These are phyloP conservation scores for Noccaea caerulescens DNA, from an alignment of 345 rosid species.

Conservation along the genomic window DNA sequence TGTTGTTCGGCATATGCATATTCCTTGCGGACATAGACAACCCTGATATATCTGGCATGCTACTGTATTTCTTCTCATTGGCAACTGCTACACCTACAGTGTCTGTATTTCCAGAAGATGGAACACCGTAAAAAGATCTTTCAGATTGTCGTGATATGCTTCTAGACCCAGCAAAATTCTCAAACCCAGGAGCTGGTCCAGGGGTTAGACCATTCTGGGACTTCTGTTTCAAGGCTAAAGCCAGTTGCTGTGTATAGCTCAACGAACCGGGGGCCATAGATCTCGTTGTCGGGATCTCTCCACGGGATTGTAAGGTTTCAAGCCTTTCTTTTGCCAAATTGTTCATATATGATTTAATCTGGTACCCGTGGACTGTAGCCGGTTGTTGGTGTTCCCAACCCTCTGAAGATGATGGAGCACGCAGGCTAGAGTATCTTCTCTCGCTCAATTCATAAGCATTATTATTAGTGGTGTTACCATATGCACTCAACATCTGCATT, in stretches of 20 bases:
- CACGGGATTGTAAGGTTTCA: constrained; percentile 55
- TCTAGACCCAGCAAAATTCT: constrained; percentile 58
- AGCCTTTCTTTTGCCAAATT: constrained; percentile 61
- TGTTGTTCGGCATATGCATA: constrained; percentile 50
- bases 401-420: constrained; percentile 64
- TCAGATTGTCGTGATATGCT: constrained; percentile 58
- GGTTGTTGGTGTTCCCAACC: constrained; percentile 68
- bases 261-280: constrained; percentile 55
- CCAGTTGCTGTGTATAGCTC: constrained; percentile 59
- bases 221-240: constrained; percentile 63
- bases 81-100: constrained; percentile 42
- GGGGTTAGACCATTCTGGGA: constrained; percentile 63
- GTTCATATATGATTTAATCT: constrained; percentile 60
- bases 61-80: constrained; percentile 78
- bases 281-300: constrained; percentile 56
- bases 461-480: constrained; percentile 52
- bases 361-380: constrained; percentile 78
- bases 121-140: constrained; percentile 54
- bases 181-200: constrained; percentile 66
- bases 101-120: constrained; percentile 53
- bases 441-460: constrained; percentile 60
- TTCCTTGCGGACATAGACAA: constrained; percentile 61
- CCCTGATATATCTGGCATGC: constrained; percentile 91
- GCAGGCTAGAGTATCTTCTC: constrained; percentile 77
- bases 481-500: constrained; percentile 59